Conservation (phyloP, 176 grass and related monocot species). For the Rhynchospora pubera region DNA sequence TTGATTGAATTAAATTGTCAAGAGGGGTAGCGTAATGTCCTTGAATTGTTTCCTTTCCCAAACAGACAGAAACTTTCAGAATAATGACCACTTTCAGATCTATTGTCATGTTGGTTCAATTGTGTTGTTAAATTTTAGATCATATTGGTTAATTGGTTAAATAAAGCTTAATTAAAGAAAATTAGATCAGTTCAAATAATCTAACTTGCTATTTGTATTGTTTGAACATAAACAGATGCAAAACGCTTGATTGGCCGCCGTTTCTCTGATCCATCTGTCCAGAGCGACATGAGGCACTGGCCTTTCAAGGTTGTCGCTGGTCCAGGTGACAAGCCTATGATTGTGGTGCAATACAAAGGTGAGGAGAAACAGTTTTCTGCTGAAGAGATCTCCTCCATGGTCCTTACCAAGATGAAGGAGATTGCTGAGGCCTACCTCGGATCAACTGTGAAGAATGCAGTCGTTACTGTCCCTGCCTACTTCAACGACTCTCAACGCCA, state of each 20-base stretch:
- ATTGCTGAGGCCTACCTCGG: constrained; percentile 13
- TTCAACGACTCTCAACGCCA: constrained; percentile 18
- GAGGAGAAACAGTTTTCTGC: constrained; percentile 20
- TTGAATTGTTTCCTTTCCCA: not conserved
- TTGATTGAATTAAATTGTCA: not conserved
- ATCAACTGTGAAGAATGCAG: not conserved
- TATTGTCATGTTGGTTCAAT: not conserved
- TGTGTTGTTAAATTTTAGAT: not conserved
- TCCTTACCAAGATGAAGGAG: constrained; percentile 19
- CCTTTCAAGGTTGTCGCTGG: constrained; percentile 16
- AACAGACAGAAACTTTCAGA: not conserved
- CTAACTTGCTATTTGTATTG: not conserved
- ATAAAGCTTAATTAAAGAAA: not conserved
- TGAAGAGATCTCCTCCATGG: constrained; percentile 24
- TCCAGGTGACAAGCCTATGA: constrained; percentile 13
- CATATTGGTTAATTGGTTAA: not conserved
- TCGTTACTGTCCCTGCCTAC: constrained; percentile 15
- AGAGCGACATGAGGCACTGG: constrained; percentile 15
- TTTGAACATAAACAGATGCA: not conserved
- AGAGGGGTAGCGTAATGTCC: not conserved
- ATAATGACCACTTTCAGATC: not conserved
- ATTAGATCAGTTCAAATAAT: not conserved
- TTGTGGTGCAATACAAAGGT: constrained; percentile 4
- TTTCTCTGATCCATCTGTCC: constrained; percentile 6
- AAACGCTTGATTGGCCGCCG: constrained; percentile 14